Conservation (phyloP, 2,329 filamentous ascomycete species). For the Penicillium expansum region DNA sequence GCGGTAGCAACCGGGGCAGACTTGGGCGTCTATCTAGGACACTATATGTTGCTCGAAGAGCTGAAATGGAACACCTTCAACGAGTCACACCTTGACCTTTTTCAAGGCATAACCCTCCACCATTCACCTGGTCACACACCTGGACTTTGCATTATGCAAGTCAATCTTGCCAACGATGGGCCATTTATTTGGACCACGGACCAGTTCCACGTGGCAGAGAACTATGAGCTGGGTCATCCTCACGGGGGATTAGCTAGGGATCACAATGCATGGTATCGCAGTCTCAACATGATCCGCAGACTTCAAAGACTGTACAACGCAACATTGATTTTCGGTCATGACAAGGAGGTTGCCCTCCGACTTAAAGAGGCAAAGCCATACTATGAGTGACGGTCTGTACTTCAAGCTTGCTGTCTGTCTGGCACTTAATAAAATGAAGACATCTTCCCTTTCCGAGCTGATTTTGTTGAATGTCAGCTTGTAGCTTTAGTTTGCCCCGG, state of each 20-base stretch:
- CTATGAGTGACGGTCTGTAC: neutral
- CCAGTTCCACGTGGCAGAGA: slow-evolving; percentile 42
- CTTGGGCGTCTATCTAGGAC: slow-evolving; percentile 39
- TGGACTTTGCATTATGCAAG: slow-evolving; percentile 37
- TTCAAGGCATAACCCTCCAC: slow-evolving; percentile 39
- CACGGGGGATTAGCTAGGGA: slow-evolving; percentile 41
- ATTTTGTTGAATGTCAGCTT: neutral
- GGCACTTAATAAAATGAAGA: neutral
- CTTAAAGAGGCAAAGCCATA: neutral
- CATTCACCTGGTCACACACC: slow-evolving; percentile 40
- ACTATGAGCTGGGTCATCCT: slow-evolving; percentile 35
- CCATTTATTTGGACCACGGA: slow-evolving; percentile 45
- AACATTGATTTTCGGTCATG: slow-evolving; percentile 35
- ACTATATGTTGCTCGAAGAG: slow-evolving; percentile 36
- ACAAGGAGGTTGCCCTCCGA: slow-evolving; percentile 6
- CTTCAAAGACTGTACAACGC: slow-evolving; percentile 34
- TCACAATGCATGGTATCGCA: slow-evolving; percentile 38
- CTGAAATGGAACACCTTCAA: slow-evolving; percentile 47
- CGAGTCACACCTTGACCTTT: slow-evolving; percentile 41
- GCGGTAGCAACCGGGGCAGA: slow-evolving; percentile 44
- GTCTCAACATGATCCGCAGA: slow-evolving; percentile 27
- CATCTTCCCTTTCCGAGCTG: too few species aligned
- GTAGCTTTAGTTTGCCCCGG: neutral
- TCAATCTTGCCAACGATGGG: slow-evolving; percentile 37
- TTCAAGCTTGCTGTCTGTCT: neutral